These are phyloP conservation scores for Aureobasidium vineae DNA, from an alignment of 2,329 filamentous ascomycete species.

Conservation along the genomic window DNA sequence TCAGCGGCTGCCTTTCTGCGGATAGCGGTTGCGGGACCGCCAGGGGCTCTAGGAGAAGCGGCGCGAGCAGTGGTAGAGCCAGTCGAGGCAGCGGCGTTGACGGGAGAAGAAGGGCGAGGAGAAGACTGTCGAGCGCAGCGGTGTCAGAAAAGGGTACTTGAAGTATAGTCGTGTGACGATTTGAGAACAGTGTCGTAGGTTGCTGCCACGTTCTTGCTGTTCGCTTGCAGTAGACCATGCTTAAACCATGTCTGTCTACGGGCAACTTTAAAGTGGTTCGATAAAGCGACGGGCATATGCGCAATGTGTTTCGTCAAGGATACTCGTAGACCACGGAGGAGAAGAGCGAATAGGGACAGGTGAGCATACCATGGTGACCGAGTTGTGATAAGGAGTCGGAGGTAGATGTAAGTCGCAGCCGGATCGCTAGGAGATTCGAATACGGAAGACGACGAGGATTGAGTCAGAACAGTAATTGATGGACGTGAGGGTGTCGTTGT, in stretches of 20 bases:
- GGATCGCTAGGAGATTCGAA: not conserved
- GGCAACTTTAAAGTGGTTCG: not conserved
- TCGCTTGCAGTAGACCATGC: not conserved
- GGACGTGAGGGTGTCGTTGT: conserved; percentile 4
- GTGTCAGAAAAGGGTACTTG: not conserved
- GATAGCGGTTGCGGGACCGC: conserved; percentile 92
- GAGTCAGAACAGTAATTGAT: conserved; percentile 19
- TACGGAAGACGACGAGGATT: not conserved
- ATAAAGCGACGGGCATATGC: not conserved
- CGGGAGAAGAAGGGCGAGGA: conserved; percentile 38
- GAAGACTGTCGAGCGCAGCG: conserved; percentile 35
- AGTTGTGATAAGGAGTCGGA: not conserved
- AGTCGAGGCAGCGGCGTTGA: conserved; percentile 54
- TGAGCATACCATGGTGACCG: conserved; percentile 20
- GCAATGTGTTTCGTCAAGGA: not conserved
- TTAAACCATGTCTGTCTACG: not conserved
- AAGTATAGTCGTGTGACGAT: conserved; percentile 7
- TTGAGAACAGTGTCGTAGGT: not conserved
- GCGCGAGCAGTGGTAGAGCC: conserved; percentile 73
- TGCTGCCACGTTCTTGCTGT: not conserved
- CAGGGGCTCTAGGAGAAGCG: conserved; percentile 83
- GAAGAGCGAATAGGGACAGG: not conserved
- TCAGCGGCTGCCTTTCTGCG: conserved; percentile 93
- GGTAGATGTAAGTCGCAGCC: not conserved
- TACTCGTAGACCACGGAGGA: not conserved